These are phyloP conservation scores for Citrus sinensis DNA, from an alignment of 345 rosid species.

Conservation along the genomic window DNA sequence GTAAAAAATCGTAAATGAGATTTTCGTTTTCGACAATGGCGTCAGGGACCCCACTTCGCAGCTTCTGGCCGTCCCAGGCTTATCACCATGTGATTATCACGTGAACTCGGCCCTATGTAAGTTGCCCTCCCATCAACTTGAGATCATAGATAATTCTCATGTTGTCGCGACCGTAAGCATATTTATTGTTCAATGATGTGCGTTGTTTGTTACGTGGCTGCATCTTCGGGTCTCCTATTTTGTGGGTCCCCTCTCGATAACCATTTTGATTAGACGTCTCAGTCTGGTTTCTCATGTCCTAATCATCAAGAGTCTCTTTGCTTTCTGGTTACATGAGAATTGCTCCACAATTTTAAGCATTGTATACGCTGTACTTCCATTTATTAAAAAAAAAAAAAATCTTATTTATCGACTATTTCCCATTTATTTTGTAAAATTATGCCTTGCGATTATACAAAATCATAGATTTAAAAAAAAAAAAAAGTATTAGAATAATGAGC, in stretches of 20 bases:
- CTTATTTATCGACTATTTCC: background rate
- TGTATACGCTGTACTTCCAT: background rate
- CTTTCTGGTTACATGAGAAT: background rate
- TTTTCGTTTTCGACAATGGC: background rate
- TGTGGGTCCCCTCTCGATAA: background rate
- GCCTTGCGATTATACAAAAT: too few relatives aligned
- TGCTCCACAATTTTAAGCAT: background rate
- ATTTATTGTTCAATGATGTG: background rate
- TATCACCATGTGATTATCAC: conserved; percentile 47
- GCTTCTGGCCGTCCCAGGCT: background rate
- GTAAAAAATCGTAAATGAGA: background rate
- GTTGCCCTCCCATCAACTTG: background rate
- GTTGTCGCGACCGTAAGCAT: background rate
- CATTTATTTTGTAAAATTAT: too few relatives aligned
- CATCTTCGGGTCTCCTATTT: background rate
- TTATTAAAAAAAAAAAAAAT: too few relatives aligned
- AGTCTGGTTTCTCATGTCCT: background rate
- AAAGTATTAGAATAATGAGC: too few relatives aligned
- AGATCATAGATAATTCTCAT: background rate
- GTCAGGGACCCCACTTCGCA: background rate
- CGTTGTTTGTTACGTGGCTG: background rate
- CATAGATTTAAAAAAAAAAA: too few relatives aligned
- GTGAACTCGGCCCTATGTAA: conserved; percentile 21
- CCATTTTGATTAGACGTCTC: background rate
- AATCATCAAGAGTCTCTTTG: background rate